Evolutionary conservation across 2,329 filamentous ascomycete species (phyloP), one percentile per base, ranked within the genome.

Genomic region (Pseudogymnoascus sp.): DNA sequence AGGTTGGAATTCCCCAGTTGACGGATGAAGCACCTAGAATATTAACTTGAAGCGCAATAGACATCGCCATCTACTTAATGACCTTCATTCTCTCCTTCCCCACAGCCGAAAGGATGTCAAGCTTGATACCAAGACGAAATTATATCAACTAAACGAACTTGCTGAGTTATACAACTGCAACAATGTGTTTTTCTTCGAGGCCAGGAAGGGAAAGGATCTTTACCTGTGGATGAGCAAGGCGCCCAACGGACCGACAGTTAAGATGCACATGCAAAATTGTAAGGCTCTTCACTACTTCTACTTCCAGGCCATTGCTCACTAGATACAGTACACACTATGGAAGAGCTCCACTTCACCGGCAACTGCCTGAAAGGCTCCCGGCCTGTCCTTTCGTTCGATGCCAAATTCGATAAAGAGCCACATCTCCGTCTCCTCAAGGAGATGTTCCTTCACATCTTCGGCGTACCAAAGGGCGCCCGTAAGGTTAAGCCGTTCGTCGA

Each of bases 401-500:
- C 85, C 62, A 85, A 86, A 16, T 99, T 99, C 77, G 90, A 96
- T 65, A 84, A 83, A 68, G 83, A 90, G 70, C 89, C 92, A 1
- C 87, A 96, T 72, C 86, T 96, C 63, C 83, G 83, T 67, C 81
- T 96, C 67, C 86, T 97, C 72, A 93, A 96, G 76, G 93, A 97
- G 75, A 84, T 97, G 69, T 88, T 99, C 72, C 83, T 88, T 12
- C 93, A 96, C 71, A 89, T 88, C 9, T 97, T 99, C 74, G 93
- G 92, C 65, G 95, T 99, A 0, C 95, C 95, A 1, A 89, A 93
- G 71, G 88, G 88, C 21, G 88, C 93, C 23, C 84, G 91, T 70
- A 96, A 96, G 72, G 88, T 90, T 65, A 99, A 99, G 79, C 95
- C 95, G 3, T 99, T 99, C 72, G 83, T 97, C 66, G 95, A 99